phyloP scores from a whole-genome alignment of 2,329 filamentous ascomycete species.

The Fusarium pseudoanthophilum region DNA sequence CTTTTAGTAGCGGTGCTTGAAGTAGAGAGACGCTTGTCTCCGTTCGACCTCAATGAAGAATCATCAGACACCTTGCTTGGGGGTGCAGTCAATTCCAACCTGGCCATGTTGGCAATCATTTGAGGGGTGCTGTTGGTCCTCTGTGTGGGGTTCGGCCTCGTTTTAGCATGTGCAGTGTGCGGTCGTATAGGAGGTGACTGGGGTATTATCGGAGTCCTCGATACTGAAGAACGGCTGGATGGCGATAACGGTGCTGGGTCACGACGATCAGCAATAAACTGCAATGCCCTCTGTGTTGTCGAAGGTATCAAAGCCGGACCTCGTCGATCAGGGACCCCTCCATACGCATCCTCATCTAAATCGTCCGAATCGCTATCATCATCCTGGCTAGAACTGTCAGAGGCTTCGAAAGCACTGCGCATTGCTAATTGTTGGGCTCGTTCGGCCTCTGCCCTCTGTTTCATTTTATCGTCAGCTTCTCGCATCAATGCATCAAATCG shows the following conservation, averaged over 20 bases:
- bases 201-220: slow-evolving; percentile 40
- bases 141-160: slow-evolving; percentile 56
- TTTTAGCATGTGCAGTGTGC: slow-evolving; percentile 64
- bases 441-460: slow-evolving; percentile 52
- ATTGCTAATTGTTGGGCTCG: slow-evolving; percentile 50
- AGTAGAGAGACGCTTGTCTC: slow-evolving; percentile 63
- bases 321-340: slow-evolving; percentile 49
- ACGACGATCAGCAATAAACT: slow-evolving; percentile 61
- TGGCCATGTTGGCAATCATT: slow-evolving; percentile 48
- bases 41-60: slow-evolving; percentile 43
- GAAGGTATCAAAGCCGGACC: slow-evolving; percentile 54
- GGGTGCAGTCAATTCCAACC: slow-evolving; percentile 38
- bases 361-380: slow-evolving; percentile 54
- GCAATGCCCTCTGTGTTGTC: slow-evolving; percentile 60
- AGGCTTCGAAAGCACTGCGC: slow-evolving; percentile 63
- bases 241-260: slow-evolving; percentile 46
- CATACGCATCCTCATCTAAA: slow-evolving; percentile 55
- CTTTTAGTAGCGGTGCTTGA: slow-evolving; percentile 68
- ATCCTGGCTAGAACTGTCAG: slow-evolving; percentile 58
- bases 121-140: slow-evolving; percentile 62
- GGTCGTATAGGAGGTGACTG: slow-evolving; percentile 54
- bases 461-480: slow-evolving; percentile 64
- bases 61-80: slow-evolving; percentile 49
- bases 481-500: slow-evolving; percentile 74
- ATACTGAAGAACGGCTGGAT: slow-evolving; percentile 49